Evolutionary conservation across 495 filamentous ascomycete genomes (phyloP), one percentile per base, ranked within the genome.

Genomic region (Neurospora tetrasperma): DNA sequence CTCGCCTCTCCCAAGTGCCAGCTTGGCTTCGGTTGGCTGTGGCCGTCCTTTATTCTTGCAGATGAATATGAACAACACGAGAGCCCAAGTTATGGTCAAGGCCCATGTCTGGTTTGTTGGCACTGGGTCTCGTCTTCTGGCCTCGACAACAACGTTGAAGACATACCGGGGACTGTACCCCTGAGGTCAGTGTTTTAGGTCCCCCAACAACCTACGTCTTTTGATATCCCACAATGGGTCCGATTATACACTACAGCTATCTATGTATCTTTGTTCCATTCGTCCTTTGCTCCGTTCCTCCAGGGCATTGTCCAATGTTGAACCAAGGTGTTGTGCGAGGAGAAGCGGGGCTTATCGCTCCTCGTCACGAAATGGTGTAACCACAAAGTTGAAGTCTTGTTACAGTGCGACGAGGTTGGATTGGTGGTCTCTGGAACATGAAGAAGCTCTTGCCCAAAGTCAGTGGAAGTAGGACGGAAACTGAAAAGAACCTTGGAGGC

Each of bases 351-450:
- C 54, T 31, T 18, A 44, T 5, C 16, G n/a, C 7, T 44, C 18
- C 4, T 38, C 35, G 35, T 38, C 35, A 38, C 54, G 4, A 62
- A 35, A 3, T 31, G 54, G 54, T 14, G 12, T 12, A 12, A 79
- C 27, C 27, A 31, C 27, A 31, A 31, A 2, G 27, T 31, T 31
- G 7, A 40, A 54, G 79, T 80, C 75, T 59, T 71, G 42, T 40
- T 48, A 81, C 80, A 81, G 80, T 81, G 80, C 77, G 78, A 75
- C 71, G 44, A 68, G 79, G 78, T 43, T 70, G 72, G 73, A 54
- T 23, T 40, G 16, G 11, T 59, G 23, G 23, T 31, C 48, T 27
- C 48, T 66, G 54, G 54, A 66, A 66, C 54, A 9, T 18, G 54
- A 66, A 66, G 54, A 66, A 66, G 41, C 43, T 71, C 27, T 71